Base-by-base conservation (phyloP, 208 protist species). In the Wallacemonas rigidus region DNA sequence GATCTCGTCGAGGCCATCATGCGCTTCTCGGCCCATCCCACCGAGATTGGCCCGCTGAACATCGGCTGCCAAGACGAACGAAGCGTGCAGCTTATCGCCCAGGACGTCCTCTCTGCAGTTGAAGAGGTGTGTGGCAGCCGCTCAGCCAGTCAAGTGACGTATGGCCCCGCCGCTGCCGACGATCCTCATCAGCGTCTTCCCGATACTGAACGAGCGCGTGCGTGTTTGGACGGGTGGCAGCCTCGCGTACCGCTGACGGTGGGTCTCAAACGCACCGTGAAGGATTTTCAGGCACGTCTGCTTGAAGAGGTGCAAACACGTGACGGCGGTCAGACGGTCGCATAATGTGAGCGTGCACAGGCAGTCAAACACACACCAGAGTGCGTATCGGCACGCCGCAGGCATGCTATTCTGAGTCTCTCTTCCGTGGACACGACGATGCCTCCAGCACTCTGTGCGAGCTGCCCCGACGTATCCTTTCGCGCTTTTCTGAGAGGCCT, bases 11-110 rank as follows among this genome's bases (percentile, higher is more conserved):
- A 87, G 54, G 90, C 81, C 9, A 72, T 95, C n/a, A 85, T 74
- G 47, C 72, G 62, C 11, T 61, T 92, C 14, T 69, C 87, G 51
- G 54, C 39, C 14, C 81, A 95, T 58, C 79, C 83, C 8, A 88
- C 74, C n/a, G 80, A 90, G 57, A 83, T 58, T 11, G 82, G 80
- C 2, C 90, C 90, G 36, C 39, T 93, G 14, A 95, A 95, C 68
- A 51, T 95, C 8, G 90, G 90, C 41, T 93, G 92, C 73, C 83
- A 83, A 0, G 81, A 89, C 17, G 87, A 95, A 72, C 82, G 85
- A 58, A 89, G 81, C 4, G 83, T 95, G 41, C 64, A 75, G 26
- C 82, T 90, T 26, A 88, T 93, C 55, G 90, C 83, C 35, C 56
- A 85, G 76, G 82, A 75, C 48, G 76, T 78, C 3, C 67, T 77